Conservation (phyloP, 2,329 filamentous ascomycete species). For the Hymenoscyphus repandus region DNA sequence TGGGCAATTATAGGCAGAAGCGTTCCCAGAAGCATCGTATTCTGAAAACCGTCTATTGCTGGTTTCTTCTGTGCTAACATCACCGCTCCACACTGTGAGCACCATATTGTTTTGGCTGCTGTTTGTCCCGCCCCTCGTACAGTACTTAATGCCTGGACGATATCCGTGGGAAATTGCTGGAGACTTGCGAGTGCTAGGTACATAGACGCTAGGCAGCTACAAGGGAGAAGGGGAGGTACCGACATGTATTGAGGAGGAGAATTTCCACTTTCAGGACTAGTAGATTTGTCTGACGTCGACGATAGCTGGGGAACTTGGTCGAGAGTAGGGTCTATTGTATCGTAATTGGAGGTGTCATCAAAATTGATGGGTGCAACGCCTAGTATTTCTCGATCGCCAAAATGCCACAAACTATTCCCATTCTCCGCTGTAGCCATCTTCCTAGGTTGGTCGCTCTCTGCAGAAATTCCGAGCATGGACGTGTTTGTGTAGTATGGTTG, state of each 20-base stretch:
- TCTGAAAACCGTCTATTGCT: constrained; percentile 49
- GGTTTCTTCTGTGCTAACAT: constrained; percentile 34
- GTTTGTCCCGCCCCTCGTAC: constrained; percentile 30
- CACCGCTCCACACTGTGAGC: constrained; percentile 42
- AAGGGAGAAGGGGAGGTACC: constrained; percentile 8
- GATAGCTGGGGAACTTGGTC: constrained; percentile 7
- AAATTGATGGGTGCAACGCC: constrained; percentile 18
- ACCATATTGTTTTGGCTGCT: constrained; percentile 39
- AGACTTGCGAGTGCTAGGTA: constrained; percentile 28
- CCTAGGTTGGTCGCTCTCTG: not conserved
- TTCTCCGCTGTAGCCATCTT: constrained; percentile 1
- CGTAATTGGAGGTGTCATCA: constrained; percentile 13
- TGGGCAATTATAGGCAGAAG: constrained; percentile 53
- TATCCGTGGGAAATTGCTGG: constrained; percentile 26
- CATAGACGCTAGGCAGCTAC: constrained; percentile 28
- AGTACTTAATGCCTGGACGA: constrained; percentile 21
- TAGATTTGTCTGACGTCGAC: constrained; percentile 16
- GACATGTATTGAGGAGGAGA: constrained; percentile 4
- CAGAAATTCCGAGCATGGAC: not conserved
- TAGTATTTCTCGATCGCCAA: constrained; percentile 17
- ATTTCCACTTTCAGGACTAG: constrained; percentile 11
- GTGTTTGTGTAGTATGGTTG: constrained; percentile 19
- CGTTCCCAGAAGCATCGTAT: constrained; percentile 52
- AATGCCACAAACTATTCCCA: constrained; percentile 15
- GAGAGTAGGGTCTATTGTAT: constrained; percentile 1